Base-by-base conservation (phyloP, 1,284 basidiomycete species). In the Cerioporus squamosus region DNA sequence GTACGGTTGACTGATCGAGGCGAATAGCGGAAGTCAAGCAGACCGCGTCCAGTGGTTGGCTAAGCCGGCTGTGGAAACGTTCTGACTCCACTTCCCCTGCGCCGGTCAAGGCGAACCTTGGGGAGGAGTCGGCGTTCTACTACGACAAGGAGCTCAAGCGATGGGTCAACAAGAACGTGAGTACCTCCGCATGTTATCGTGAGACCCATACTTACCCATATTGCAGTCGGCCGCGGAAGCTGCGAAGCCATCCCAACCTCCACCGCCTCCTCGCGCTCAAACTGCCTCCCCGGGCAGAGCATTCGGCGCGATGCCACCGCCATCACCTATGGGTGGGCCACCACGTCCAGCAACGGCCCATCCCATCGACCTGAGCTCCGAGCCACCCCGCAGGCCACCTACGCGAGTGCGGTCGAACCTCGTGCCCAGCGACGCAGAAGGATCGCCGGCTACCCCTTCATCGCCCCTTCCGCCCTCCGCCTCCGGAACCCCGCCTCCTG, bases 131-230 rank as follows among this genome's bases (percentile, higher is more conserved):
- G 31, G 82, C 88, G 45, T 97, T 99, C 78, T 93, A 95, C 66
- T 99, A 93, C 72, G 97, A 99, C 74, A 89, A 92, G 68, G 95
- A 98, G 22, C 83, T 91, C 62, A 97, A 97, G 75, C 86, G 91
- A 61, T 99, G 97, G 97, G 90, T 99, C 20, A 96, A 98, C 75
- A 96, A 93, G 76, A 95, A 92, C 76, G 94, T 93, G 65, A 72
- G 81, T 60, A 9, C 15, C 1, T 22, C 40, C 15, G 15, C 17
- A 10, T 8, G 36, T 23, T 9, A 55, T 49, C 10, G 44, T 36
- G 2, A 10, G 2, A 4, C 1, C 14, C 5, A 24, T n/a, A 9
- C 46, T 62, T 10, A 58, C 10, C 1, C 65, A 33, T 1, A 9
- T 44, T 57, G 17, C 66, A 93, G 90, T 80, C 78, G 58, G 84